These are phyloP conservation scores for Podila verticillata DNA, from an alignment of 192 early-diverging fungal genomes.

Conservation along the genomic window DNA sequence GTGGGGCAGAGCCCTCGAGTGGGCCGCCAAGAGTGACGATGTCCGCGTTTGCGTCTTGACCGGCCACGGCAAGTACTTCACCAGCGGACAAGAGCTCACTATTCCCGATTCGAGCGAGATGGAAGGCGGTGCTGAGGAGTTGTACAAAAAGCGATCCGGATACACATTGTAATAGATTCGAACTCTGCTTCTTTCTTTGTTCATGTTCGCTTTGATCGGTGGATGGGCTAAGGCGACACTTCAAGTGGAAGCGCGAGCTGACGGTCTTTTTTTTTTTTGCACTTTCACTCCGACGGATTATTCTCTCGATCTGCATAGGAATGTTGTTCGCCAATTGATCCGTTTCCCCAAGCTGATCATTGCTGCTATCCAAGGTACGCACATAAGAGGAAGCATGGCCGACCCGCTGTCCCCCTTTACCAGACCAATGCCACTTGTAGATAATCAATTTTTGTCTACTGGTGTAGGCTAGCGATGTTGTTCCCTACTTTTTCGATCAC, in stretches of 20 bases:
- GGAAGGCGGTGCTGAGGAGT: conserved; percentile 13
- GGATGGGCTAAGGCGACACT: neutral
- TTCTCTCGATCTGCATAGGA: conserved; percentile 3
- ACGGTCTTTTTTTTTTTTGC: neutral
- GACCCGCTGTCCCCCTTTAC: too few relatives aligned
- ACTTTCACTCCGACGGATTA: neutral
- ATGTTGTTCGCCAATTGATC: conserved; percentile 59
- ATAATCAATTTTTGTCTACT: too few relatives aligned
- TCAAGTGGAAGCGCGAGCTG: too few relatives aligned
- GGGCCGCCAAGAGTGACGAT: conserved; percentile 53
- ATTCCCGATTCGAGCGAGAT: conserved; percentile 31
- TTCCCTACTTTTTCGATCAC: too few relatives aligned
- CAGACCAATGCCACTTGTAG: too few relatives aligned
- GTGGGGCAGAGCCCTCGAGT: conserved; percentile 68
- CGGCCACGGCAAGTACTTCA: conserved; percentile 72
- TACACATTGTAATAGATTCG: conserved; percentile 28
- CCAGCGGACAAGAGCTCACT: conserved; percentile 70
- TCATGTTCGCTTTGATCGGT: conserved; percentile 11
- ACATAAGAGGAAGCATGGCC: neutral
- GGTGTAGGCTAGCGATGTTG: too few relatives aligned
- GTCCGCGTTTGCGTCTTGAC: conserved; percentile 72
- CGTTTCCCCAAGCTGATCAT: conserved; percentile 76
- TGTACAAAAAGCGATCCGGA: conserved; percentile 23
- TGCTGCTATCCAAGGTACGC: conserved; percentile 72
- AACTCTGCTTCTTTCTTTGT: conserved; percentile 39